Conservation (phyloP, 2,329 filamentous ascomycete species). For the Cercospora zeina region DNA sequence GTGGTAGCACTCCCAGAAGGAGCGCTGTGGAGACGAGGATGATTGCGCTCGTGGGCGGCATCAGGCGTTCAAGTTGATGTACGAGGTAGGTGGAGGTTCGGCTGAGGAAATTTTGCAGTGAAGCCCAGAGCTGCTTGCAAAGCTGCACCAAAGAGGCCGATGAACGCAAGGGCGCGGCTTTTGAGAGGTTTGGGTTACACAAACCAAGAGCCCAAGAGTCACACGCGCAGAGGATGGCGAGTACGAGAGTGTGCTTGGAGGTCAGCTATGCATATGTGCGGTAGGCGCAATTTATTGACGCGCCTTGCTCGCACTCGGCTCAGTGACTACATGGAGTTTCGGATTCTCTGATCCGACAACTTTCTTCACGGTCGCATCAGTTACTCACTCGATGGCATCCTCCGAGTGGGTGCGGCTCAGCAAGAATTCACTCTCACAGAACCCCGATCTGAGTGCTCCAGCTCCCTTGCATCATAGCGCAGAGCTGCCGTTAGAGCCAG, state of each 20-base stretch:
- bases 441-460: constrained; percentile 5
- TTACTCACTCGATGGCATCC: background rate
- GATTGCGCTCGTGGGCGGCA: constrained; percentile 19
- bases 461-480: background rate
- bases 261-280: background rate
- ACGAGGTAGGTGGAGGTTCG: background rate
- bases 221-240: background rate
- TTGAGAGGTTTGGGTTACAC: background rate
- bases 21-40: constrained; percentile 38
- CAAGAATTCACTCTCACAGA: background rate
- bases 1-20: constrained; percentile 45
- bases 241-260: background rate
- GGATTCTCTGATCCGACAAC: background rate
- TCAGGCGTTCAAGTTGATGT: constrained; percentile 2
- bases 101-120: background rate
- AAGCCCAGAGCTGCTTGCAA: background rate
- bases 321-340: background rate
- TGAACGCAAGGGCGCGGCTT: constrained; percentile 5
- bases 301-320: background rate
- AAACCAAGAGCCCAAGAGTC: background rate
- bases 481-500: constrained; percentile 4
- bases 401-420: background rate
- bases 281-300: constrained; percentile 3
- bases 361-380: background rate
- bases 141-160: constrained; percentile 1